Conservation (phyloP, 768 basidiomycete genomes). For the Amanita jacksonii region DNA sequence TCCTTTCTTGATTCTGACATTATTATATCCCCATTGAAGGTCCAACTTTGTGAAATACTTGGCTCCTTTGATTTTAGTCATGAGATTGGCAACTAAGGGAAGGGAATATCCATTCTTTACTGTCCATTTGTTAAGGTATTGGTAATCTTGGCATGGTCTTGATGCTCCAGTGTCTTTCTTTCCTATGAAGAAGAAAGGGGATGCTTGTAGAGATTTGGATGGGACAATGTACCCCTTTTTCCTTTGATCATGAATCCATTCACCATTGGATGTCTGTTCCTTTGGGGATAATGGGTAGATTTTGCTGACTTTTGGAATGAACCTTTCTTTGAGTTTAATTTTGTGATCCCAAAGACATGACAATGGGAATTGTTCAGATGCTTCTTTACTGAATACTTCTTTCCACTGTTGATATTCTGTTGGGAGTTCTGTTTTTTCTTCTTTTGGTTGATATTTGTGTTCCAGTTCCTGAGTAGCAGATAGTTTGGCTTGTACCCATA, state of each 20-base stretch:
- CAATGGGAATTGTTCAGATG: constrained; percentile 5
- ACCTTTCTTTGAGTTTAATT: constrained; percentile 8
- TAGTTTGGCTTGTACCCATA: too few species aligned
- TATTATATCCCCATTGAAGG: constrained; percentile 15
- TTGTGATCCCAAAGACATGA: constrained; percentile 11
- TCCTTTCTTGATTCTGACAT: constrained; percentile 24
- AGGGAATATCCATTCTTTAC: constrained; percentile 26
- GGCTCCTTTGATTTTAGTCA: background rate
- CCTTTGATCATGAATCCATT: constrained; percentile 19
- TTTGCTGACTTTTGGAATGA: constrained; percentile 7
- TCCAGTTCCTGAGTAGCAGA: too few species aligned
- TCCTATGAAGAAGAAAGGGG: constrained; percentile 17
- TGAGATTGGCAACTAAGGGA: background rate
- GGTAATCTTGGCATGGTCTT: constrained; percentile 23
- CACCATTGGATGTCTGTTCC: constrained; percentile 19
- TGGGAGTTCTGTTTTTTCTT: background rate
- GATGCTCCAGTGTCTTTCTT: constrained; percentile 15
- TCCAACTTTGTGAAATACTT: constrained; percentile 21
- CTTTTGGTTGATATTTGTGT: too few species aligned
- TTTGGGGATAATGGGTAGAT: constrained; percentile 9
- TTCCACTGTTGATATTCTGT: constrained; percentile 1
- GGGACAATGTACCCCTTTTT: constrained; percentile 13
- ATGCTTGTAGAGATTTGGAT: constrained; percentile 16
- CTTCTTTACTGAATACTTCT: constrained; percentile 7
- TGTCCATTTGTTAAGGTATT: constrained; percentile 23